Base-by-base conservation (phyloP, 352 stramenopile genomes). In the Phytopythium cucurbitacearum region DNA sequence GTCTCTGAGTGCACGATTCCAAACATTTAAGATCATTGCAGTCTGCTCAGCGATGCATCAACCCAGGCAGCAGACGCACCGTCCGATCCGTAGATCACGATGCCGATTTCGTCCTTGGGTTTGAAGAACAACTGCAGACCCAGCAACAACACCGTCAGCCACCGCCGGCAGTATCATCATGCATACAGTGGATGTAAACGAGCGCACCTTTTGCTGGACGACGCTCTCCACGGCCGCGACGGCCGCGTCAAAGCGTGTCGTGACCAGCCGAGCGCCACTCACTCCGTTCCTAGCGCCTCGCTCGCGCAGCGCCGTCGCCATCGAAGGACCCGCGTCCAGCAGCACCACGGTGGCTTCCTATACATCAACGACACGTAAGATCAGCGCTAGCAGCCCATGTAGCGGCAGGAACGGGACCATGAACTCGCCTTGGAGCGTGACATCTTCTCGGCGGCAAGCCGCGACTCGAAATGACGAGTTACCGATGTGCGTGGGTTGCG, bases 41-140 rank as follows among this genome's bases (percentile, higher is more conserved):
- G 0, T 49, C 12, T 36, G 0, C 21, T 35, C 0, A 38, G 44
- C n/a, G 64, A 53, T 42, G 33, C 37, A 46, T 21, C 37, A 16
- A 10, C 7, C 47, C 11, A 21, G 35, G 13, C 8, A 8, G 28
- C 0, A 16, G 10, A 36, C 51, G n/a, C 10, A 65, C 65, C 73
- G 73, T 78, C 64, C 0, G 80, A 86, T 36, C 83, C 83, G 46
- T 86, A 93, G 11, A 80, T 54, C n/a, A 93, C 78, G 42, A 93
- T 74, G 35, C 80, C 80, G 45, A 93, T 56, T 38, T 93, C 80
- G 54, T 93, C 83, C 57, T 91, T 89, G 7, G 80, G 67, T 44
- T 86, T 85, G 60, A 86, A 89, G 44, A 91, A 87, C 21, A 93
- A 60, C 80, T 90, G 44, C 6, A 49, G 11, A 7, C 7, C 55